Percentiles rank a stretch among this genome's conserved stretches.
Evolutionary conservation across 2,329 filamentous ascomycete genomes (phyloP).

Genomic region (Cercospora sp.): DNA sequence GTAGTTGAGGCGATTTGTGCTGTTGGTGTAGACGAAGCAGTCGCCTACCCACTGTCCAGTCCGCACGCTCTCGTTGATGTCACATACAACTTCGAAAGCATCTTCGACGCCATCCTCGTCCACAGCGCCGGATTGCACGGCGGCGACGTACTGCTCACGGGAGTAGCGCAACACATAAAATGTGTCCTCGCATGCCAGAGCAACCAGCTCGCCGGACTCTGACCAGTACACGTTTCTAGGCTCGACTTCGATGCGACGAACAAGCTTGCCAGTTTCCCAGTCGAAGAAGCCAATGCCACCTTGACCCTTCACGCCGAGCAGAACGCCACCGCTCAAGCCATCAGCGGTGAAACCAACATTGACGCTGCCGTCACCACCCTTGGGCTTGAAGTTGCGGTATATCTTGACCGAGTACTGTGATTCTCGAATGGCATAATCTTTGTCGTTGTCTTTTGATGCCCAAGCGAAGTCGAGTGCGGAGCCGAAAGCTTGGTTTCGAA

Average conservation of each 20-base stretch:
- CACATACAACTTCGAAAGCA: conserved; percentile 93
- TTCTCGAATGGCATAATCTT: conserved; percentile 96
- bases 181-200: conserved; percentile 89
- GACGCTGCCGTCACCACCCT: conserved; percentile 68
- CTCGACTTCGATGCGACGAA: conserved; percentile 85
- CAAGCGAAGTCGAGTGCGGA: conserved; percentile 95
- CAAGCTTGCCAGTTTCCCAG: conserved; percentile 85
- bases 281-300: conserved; percentile 96
- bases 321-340: conserved; percentile 80
- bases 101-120: conserved; percentile 93
- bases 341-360: conserved; percentile 96
- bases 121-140: conserved; percentile 75
- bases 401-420: conserved; percentile 93
- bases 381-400: conserved; percentile 97
- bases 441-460: conserved; percentile 96
- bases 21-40: conserved; percentile 98
- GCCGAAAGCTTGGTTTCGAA: conserved; percentile 96
- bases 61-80: conserved; percentile 89
- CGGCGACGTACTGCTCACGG: conserved; percentile 81
- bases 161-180: conserved; percentile 95
- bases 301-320: conserved; percentile 92
- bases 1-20: conserved; percentile 94
- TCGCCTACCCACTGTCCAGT: conserved; percentile 98
- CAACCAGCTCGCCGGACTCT: conserved; percentile 89
- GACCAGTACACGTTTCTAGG: conserved; percentile 86